Conservation (phyloP, 352 stramenopile species). For the Phytophthora pisi region DNA sequence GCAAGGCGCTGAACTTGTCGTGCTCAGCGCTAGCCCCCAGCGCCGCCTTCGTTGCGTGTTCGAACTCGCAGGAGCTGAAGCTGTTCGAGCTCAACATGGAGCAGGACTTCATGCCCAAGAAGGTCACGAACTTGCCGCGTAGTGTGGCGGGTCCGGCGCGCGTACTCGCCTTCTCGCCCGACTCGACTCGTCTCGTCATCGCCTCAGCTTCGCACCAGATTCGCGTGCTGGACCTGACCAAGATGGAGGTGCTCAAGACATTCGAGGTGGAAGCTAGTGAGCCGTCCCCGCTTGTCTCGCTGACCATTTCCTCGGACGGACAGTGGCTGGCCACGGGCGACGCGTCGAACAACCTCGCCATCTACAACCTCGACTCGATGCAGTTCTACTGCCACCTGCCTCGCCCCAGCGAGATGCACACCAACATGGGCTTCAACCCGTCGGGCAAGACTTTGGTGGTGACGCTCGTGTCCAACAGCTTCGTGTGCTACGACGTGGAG, state of each 20-base stretch:
- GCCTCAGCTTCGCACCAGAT: slow-evolving; percentile 70
- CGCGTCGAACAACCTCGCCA: slow-evolving; percentile 65
- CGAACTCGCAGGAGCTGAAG: slow-evolving; percentile 86
- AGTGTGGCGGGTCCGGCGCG: slow-evolving; percentile 54
- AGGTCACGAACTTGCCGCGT: slow-evolving; percentile 49
- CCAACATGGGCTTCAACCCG: slow-evolving; percentile 78
- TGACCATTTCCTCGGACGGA: slow-evolving; percentile 79
- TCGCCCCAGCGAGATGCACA: slow-evolving; percentile 74
- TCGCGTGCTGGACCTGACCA: slow-evolving; percentile 72
- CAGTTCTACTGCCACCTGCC: slow-evolving; percentile 78
- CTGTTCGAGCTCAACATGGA: slow-evolving; percentile 80
- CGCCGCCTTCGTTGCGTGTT: slow-evolving; percentile 86
- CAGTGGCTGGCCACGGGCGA: slow-evolving; percentile 83
- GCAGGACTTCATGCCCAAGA: slow-evolving; percentile 57
- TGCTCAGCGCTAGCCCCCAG: slow-evolving; percentile 87
- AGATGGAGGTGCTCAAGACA: slow-evolving; percentile 79
- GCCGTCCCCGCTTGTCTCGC: slow-evolving; percentile 59
- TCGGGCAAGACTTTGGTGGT: slow-evolving; percentile 79
- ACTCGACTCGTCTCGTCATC: slow-evolving; percentile 79
- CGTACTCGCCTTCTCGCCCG: slow-evolving; percentile 77
- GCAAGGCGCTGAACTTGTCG: slow-evolving; percentile 76
- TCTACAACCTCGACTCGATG: slow-evolving; percentile 91
- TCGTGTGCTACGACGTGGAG: slow-evolving; percentile 87
- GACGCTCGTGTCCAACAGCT: slow-evolving; percentile 84
- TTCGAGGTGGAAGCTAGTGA: slow-evolving; percentile 51